Evolutionary conservation across 768 basidiomycete genomes (phyloP).

Genomic region (Trametes coccinea): DNA sequence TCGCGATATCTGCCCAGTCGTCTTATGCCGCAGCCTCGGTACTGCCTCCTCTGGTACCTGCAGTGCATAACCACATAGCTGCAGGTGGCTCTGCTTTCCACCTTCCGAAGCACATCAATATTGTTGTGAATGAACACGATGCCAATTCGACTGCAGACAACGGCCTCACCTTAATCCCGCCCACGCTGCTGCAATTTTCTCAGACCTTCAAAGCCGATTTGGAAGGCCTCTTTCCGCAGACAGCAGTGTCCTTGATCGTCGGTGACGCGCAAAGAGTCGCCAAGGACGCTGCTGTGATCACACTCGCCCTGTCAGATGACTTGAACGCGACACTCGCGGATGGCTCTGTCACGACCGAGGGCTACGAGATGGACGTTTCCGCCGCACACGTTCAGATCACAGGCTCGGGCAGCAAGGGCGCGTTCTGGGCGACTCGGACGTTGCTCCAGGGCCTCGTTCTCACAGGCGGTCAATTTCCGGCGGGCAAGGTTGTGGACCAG

Average conservation of each 20-base stretch:
- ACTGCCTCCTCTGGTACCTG: constrained; percentile 21
- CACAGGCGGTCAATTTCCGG: constrained; percentile 25
- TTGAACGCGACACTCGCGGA: constrained; percentile 21
- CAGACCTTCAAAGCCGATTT: constrained; percentile 29
- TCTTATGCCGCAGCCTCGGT: neutral
- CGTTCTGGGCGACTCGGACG: constrained; percentile 32
- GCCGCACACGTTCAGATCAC: constrained; percentile 19
- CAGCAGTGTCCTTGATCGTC: constrained; percentile 3
- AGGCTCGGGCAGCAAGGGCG: constrained; percentile 29
- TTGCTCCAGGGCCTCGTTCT: constrained; percentile 30
- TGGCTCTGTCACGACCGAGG: constrained; percentile 26
- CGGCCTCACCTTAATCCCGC: constrained; percentile 29
- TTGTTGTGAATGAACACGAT: constrained; percentile 20
- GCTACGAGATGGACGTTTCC: constrained; percentile 24
- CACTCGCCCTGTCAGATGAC: constrained; percentile 15
- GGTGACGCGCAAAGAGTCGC: neutral
- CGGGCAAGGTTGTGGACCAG: constrained; percentile 24
- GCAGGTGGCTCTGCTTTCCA: constrained; percentile 3
- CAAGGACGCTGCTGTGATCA: constrained; percentile 9
- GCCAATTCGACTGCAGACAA: constrained; percentile 18
- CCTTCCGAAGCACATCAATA: constrained; percentile 14
- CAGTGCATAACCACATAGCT: constrained; percentile 15
- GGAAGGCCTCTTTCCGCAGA: constrained; percentile 22
- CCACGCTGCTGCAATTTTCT: constrained; percentile 25
- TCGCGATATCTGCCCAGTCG: too few relatives aligned